Base-by-base conservation (phyloP, 176 grass and related monocot species). In the Rhynchospora tenuis region DNA sequence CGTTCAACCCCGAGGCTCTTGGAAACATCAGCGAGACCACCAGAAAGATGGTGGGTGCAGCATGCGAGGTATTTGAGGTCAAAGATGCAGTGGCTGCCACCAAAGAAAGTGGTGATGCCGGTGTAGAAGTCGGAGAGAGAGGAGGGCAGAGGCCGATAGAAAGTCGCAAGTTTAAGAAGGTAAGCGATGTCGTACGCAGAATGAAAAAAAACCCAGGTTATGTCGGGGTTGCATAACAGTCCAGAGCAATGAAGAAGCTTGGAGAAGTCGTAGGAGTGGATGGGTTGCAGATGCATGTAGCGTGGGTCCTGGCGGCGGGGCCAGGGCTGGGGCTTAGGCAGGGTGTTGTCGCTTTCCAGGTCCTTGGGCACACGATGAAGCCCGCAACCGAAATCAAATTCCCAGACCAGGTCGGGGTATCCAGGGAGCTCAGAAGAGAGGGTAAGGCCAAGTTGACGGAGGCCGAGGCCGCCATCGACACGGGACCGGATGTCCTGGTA, bases 41-140 rank as follows among this genome's bases (percentile, higher is more conserved):
- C 71, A 58, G 31, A 57, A 7, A 89, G 77, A 56, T 85, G 63
- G 1, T 16, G 0, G 0, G 59, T 71, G 67, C 84, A 86, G 2
- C 66, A 93, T 81, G 81, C 87, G 33, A 38, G 33, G 33, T 38
- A 42, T 83, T 87, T 76, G 1, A 93, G 62, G 72, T 93, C 91
- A 27, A 89, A 89, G 10, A 89, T 1, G 33, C 33, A 38, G 2
- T 38, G 33, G 0, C 0, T 43, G 0, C 26, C n/a, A 7, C 19
- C 52, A 89, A 2, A 4, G 44, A 12, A 5, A n/a, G 9, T 3
- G 17, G 0, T 13, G 2, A 82, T 68, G 0, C 79, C 42, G 76
- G 9, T 16, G 57, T 83, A 17, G 45, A 93, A 89, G 28, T 59
- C 63, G 66, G 19, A n/a, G 56, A 80, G 54, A n/a, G 8, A 11